Percentiles rank a stretch among this genome's conserved stretches.
Conservation (phyloP, 2,329 filamentous ascomycete species). For the Tolypocladium endophyticum region DNA sequence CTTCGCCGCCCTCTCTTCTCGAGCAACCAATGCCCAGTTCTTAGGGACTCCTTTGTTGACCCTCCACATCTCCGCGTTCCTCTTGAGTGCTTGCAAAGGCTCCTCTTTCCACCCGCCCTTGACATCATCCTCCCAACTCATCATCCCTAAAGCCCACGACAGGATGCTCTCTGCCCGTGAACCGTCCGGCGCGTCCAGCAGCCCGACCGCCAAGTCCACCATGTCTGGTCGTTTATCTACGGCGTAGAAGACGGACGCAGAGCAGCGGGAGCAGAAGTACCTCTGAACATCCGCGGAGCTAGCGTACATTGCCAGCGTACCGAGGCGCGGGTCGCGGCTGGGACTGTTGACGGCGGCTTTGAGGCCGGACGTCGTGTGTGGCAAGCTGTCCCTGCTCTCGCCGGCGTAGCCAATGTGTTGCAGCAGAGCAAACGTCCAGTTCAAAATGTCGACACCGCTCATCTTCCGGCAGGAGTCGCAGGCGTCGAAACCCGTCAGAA, state of each 20-base stretch:
- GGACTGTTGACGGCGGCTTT: slow-evolving; percentile 18
- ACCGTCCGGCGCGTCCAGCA: slow-evolving; percentile 32
- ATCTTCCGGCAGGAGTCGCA: slow-evolving; percentile 37
- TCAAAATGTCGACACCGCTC: slow-evolving; percentile 29
- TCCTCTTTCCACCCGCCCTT: slow-evolving; percentile 9
- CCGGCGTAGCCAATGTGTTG: slow-evolving; percentile 21
- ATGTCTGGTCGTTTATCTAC: slow-evolving; percentile 24
- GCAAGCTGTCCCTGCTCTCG: slow-evolving; percentile 7
- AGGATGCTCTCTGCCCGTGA: slow-evolving; percentile 33
- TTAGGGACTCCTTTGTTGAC: slow-evolving; percentile 3
- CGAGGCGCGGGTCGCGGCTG: slow-evolving; percentile 23
- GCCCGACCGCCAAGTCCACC: slow-evolving; percentile 32
- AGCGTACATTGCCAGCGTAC: slow-evolving; percentile 30
- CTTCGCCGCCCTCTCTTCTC: not conserved
- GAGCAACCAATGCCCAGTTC: slow-evolving; percentile 6
- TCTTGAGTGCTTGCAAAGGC: slow-evolving; percentile 4
- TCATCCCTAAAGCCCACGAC: slow-evolving; percentile 26
- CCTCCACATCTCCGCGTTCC: slow-evolving; percentile 11
- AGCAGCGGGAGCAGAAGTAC: slow-evolving; percentile 38
- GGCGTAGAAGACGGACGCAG: slow-evolving; percentile 35
- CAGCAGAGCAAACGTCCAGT: slow-evolving; percentile 33
- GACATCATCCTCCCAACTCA: slow-evolving; percentile 3
- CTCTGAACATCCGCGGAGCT: slow-evolving; percentile 28
- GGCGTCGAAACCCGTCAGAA: slow-evolving; percentile 26
- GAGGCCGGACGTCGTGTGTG: slow-evolving; percentile 13